Percentiles rank a stretch among this genome's conserved stretches.
Conservation (phyloP, 108 stramenopile species). For the Pseudonitzschia pungens region DNA sequence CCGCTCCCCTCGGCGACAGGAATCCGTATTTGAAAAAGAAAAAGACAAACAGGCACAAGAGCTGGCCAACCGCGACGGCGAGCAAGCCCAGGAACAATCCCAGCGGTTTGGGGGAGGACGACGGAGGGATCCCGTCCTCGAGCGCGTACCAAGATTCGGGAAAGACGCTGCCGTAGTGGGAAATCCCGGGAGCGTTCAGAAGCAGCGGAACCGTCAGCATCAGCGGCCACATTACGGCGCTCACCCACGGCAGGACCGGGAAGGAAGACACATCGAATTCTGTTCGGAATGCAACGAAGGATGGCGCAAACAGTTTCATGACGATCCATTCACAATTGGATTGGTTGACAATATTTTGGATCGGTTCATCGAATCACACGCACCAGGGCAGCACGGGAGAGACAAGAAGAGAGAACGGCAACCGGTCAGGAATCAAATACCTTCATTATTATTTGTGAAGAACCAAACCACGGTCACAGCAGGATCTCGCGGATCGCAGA, state of each 20-base stretch:
- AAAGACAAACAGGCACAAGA: conserved; percentile 68
- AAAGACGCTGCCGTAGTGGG: conserved; percentile 60
- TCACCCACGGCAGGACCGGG: conserved; percentile 47
- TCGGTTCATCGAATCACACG: too few species aligned
- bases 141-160: conserved; percentile 53
- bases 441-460: too few species aligned
- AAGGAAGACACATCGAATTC: not conserved
- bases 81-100: conserved; percentile 77
- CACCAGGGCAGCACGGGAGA: too few species aligned
- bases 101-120: conserved; percentile 61
- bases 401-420: too few species aligned
- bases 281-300: too few species aligned
- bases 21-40: conserved; percentile 53
- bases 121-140: conserved; percentile 25
- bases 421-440: too few species aligned
- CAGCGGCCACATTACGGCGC: conserved; percentile 74
- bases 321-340: too few species aligned
- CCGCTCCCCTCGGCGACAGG: conserved; percentile 31
- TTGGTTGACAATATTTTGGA: too few species aligned
- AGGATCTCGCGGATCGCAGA: too few species aligned
- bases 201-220: conserved; percentile 71
- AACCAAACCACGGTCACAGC: too few species aligned
- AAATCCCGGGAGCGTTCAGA: conserved; percentile 43
- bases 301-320: too few species aligned
- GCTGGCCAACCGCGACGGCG: conserved; percentile 82